These are phyloP conservation scores for Waltergamsia citrina DNA, from an alignment of 2,329 filamentous ascomycete species.

Conservation along the genomic window DNA sequence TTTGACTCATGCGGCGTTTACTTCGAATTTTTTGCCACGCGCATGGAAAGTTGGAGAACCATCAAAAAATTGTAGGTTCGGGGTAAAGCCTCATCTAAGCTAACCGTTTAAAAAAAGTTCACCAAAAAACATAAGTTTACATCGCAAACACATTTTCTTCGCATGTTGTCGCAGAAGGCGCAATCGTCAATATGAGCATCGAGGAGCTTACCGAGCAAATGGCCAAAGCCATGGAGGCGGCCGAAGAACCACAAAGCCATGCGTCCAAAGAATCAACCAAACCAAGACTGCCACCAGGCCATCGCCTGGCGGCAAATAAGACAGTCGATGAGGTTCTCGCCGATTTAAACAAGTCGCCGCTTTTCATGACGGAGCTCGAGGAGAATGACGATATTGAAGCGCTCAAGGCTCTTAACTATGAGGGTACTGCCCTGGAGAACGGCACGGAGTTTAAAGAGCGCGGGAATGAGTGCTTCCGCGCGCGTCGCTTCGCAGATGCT, in stretches of 20 bases:
- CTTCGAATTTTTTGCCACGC: background rate
- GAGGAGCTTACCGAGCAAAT: conserved; percentile 33
- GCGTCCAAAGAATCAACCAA: conserved; percentile 11
- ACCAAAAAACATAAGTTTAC: no score
- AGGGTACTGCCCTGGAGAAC: conserved; percentile 80
- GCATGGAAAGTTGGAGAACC: conserved; percentile 1
- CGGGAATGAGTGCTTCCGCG: conserved; percentile 79
- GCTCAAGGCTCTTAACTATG: conserved; percentile 81
- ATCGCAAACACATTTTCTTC: no score
- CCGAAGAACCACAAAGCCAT: background rate
- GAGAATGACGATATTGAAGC: conserved; percentile 82
- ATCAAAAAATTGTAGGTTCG: background rate
- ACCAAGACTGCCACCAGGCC: conserved; percentile 36
- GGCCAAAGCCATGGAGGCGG: conserved; percentile 18
- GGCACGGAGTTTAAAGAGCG: conserved; percentile 79
- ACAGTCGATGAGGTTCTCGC: conserved; percentile 45
- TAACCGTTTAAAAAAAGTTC: no score
- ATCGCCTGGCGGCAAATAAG: conserved; percentile 29
- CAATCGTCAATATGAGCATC: conserved; percentile 24
- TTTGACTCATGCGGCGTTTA: background rate
- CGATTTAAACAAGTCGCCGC: conserved; percentile 55
- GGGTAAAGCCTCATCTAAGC: background rate
- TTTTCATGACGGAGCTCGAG: conserved; percentile 94
- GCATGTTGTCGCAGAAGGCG: no score
- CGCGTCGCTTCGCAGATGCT: conserved; percentile 68